These are phyloP conservation scores for Pyronema domesticum DNA, from an alignment of 495 filamentous ascomycete genomes.

Conservation along the genomic window DNA sequence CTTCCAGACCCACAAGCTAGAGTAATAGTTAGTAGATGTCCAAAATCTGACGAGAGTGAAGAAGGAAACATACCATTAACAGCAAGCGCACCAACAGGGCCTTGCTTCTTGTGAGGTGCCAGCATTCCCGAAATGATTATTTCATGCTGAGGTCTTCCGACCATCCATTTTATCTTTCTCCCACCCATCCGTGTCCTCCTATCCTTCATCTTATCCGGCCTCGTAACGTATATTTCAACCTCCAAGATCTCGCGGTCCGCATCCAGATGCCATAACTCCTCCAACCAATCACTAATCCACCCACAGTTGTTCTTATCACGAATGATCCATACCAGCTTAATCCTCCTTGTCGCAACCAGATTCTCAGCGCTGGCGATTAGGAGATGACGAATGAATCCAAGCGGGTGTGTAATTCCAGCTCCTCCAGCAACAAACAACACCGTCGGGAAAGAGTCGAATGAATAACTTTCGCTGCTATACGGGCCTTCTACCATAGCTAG, in stretches of 20 bases:
- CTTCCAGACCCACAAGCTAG: conserved; percentile 57
- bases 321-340: conserved; percentile 81
- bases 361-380: conserved; percentile 53
- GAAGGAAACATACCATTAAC: conserved; percentile 1
- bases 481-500: conserved; percentile 63
- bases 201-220: conserved; percentile 53
- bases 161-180: conserved; percentile 65
- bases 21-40: conserved; percentile 29
- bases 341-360: conserved; percentile 57
- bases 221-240: conserved; percentile 74
- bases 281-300: conserved; percentile 93
- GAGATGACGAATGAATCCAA: conserved; percentile 71
- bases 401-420: conserved; percentile 84
- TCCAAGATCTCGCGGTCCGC: conserved; percentile 58
- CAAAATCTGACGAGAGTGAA: neutral
- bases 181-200: conserved; percentile 35
- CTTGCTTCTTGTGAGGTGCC: neutral
- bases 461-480: conserved; percentile 57
- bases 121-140: conserved; percentile 30
- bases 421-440: conserved; percentile 80
- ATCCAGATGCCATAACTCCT: conserved; percentile 60
- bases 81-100: neutral
- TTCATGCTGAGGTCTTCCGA: conserved; percentile 63
- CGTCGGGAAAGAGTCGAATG: conserved; percentile 77
- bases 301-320: conserved; percentile 72